A percentile compares a stretch with the other conserved stretches of the same genome.
Evolutionary conservation across 352 stramenopile species (phyloP).

Genomic region (Peronosclerospora sorghi): DNA sequence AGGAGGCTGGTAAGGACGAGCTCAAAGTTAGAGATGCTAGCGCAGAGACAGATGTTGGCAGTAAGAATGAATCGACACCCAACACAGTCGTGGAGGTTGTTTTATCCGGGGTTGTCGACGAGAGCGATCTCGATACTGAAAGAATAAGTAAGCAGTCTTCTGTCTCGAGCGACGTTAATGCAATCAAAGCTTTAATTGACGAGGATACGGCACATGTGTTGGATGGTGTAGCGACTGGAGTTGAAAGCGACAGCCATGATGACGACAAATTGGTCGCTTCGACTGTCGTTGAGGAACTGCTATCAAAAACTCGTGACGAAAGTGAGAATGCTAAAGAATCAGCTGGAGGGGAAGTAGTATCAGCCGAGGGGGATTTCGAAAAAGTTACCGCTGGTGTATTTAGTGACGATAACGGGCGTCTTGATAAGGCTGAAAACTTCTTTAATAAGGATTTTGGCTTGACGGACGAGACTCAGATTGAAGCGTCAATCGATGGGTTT

Average conservation of each 20-base stretch:
- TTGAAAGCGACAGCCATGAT: background rate
- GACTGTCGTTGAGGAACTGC: background rate
- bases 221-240: background rate
- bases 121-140: too few species aligned
- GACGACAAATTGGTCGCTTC: background rate
- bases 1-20: background rate
- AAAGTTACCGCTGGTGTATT: background rate
- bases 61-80: too few species aligned
- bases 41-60: too few species aligned
- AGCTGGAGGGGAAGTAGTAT: background rate
- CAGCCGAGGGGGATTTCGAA: slow-evolving; percentile 3
- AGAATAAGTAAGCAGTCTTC: background rate
- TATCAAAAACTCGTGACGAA: background rate
- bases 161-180: background rate
- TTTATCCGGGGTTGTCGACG: background rate
- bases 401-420: background rate
- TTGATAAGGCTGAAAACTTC: background rate
- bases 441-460: background rate
- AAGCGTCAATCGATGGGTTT: background rate
- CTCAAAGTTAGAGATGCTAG: too few species aligned
- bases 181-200: background rate
- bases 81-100: background rate
- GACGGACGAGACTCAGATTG: background rate
- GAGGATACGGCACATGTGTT: background rate
- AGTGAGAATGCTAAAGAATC: background rate